Evolutionary conservation across 1,139 yeast species (phyloP), one percentile per base, ranked within the genome.

Genomic region (Pichia sp.): DNA sequence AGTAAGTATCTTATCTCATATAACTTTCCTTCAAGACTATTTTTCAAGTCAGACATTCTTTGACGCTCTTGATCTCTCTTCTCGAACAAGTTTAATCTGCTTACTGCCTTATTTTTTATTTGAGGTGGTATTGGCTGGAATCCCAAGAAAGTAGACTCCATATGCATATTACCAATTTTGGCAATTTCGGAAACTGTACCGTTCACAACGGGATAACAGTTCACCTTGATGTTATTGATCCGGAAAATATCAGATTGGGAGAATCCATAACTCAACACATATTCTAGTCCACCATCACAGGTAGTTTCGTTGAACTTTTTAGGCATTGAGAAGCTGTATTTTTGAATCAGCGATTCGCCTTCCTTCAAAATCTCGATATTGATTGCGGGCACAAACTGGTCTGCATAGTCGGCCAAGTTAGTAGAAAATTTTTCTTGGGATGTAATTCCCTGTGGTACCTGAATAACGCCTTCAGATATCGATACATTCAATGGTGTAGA

Each of bases 1-100:
- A 84, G 61, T 49, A 68, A 73, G 7, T 76, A 69, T 55, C 90
- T 77, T 31, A 84, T 71, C 48, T 73, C 76, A 64, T 85, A 85
- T 52, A 86, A 70, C 18, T 74, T 68, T 16, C 79, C 74, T 66
- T 85, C 93, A 44, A 85, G 71, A 25, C 70, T 62, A 61, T 85
- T 85, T 59, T 74, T 74, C 31, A 72, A 63, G 51, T 76, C 77
- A 47, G 82, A 83, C 21, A 78, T 66, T 49, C 71, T 68, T 34
- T 71, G 66, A 55, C 80, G 73, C 47, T 71, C 74, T 16, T 68
- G 67, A 61, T 85, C 93, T 55, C 71, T 73, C 7, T 48, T 62
- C 51, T 58, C 60, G 36, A 58, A 52, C 2, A 55, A 52, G 30
- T 51, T 50, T 22, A 67, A 51, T 46, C 60, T 66, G 2, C 47